A percentile compares a stretch with the other conserved stretches of the same genome.
Conservation (phyloP, 805 yeast genomes). For the Dipodascopsis tothii region DNA sequence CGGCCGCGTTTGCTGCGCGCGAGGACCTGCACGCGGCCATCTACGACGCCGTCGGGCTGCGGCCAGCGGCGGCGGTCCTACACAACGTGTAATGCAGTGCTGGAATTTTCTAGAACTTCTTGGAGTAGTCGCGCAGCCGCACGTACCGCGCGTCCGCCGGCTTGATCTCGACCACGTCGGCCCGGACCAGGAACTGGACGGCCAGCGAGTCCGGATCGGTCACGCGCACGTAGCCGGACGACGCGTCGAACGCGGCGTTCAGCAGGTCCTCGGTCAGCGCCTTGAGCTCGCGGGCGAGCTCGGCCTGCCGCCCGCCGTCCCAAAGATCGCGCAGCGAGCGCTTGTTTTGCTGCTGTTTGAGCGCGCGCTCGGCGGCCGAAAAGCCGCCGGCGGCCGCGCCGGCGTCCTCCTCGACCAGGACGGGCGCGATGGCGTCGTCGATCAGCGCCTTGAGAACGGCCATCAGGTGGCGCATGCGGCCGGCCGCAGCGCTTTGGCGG, state of each 20-base stretch:
- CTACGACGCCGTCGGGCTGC: too few relatives aligned
- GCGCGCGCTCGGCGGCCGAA: neutral
- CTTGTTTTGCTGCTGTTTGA: neutral
- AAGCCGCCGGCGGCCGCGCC: slow-evolving; percentile 19
- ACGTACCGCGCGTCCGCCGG: slow-evolving; percentile 10
- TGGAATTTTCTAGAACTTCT: neutral
- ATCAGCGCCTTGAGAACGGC: slow-evolving; percentile 4
- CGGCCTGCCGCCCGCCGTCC: slow-evolving; percentile 5
- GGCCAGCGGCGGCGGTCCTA: too few relatives aligned
- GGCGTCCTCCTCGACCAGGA: slow-evolving; percentile 12
- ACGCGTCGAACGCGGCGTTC: slow-evolving; percentile 7
- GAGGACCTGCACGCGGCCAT: too few relatives aligned
- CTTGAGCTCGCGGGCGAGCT: slow-evolving; percentile 6
- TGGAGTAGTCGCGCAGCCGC: slow-evolving; percentile 11
- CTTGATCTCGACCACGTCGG: slow-evolving; percentile 6
- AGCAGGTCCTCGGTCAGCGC: slow-evolving; percentile 10
- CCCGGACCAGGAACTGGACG: slow-evolving; percentile 10
- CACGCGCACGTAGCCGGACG: slow-evolving; percentile 5
- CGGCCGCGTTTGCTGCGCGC: too few relatives aligned
- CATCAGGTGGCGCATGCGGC: slow-evolving; percentile 5
- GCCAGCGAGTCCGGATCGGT: slow-evolving; percentile 10
- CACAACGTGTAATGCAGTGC: too few relatives aligned
- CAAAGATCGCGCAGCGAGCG: slow-evolving; percentile 5
- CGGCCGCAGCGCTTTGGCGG: slow-evolving; percentile 1
- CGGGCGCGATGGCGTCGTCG: slow-evolving; percentile 5